Percentiles rank a stretch among this genome's conserved stretches.
Conservation (phyloP, 1,284 basidiomycete genomes). For the Sanghuangporus weigelae region DNA sequence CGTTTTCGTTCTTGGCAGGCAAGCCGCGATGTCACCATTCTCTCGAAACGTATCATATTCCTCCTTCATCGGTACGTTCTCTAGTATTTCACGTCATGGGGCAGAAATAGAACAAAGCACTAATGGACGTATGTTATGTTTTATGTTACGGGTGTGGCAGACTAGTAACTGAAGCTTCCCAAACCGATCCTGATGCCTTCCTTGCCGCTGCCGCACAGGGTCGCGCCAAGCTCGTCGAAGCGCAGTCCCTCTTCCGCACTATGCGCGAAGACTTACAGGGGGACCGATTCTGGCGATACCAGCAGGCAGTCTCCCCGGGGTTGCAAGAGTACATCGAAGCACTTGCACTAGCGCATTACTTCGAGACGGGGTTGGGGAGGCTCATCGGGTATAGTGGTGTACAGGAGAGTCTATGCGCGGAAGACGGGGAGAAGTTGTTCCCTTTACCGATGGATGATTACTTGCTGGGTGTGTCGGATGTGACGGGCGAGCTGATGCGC, state of each 20-base stretch:
- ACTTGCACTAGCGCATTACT: conserved; percentile 83
- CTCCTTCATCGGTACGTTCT: conserved; percentile 78
- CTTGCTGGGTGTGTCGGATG: conserved; percentile 86
- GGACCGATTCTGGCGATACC: conserved; percentile 79
- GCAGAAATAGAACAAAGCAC: background rate
- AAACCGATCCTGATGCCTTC: conserved; percentile 24
- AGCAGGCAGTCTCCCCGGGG: conserved; percentile 70
- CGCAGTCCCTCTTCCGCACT: conserved; percentile 59
- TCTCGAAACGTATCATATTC: conserved; percentile 96
- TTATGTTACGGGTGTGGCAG: conserved; percentile 15
- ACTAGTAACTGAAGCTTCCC: conserved; percentile 15
- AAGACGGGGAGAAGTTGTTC: conserved; percentile 46
- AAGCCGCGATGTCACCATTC: conserved; percentile 82
- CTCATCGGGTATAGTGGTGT: conserved; percentile 71
- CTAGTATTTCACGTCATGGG: conserved; percentile 21
- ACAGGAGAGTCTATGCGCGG: conserved; percentile 48
- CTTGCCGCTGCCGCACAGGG: conserved; percentile 49
- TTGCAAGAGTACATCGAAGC: conserved; percentile 94
- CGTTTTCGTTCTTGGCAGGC: conserved; percentile 34
- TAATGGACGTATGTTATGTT: background rate
- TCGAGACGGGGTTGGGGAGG: conserved; percentile 51
- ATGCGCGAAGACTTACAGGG: conserved; percentile 63
- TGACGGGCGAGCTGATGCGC: conserved; percentile 97
- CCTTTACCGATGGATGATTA: conserved; percentile 77
- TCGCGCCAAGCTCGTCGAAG: conserved; percentile 64